A percentile compares a stretch with the other conserved stretches of the same genome.
These are phyloP conservation scores for Solanum phureja DNA, from an alignment of 257 asterid genomes.

Conservation along the genomic window DNA sequence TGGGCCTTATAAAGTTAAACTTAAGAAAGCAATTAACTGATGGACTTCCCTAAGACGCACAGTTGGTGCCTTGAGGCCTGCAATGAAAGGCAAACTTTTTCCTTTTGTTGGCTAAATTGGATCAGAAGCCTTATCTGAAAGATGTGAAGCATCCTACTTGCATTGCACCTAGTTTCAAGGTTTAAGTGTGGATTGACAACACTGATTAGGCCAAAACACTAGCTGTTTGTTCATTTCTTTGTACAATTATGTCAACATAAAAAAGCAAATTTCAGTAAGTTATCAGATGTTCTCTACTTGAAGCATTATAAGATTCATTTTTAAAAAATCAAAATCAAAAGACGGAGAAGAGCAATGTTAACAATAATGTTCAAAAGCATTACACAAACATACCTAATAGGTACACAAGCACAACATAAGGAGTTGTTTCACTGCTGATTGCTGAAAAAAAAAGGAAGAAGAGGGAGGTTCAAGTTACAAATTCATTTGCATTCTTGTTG, in stretches of 20 bases:
- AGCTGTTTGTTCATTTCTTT: background rate
- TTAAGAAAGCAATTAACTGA: background rate
- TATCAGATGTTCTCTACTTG: background rate
- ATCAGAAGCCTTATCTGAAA: background rate
- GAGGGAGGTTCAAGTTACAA: background rate
- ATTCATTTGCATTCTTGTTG: background rate
- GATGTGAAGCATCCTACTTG: background rate
- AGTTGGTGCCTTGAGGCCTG: background rate
- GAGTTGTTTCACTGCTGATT: background rate
- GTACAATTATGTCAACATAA: background rate
- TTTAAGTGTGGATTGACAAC: background rate
- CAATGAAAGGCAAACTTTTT: background rate
- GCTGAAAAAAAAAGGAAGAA: background rate
- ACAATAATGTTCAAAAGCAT: background rate
- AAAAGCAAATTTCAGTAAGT: background rate
- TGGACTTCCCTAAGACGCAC: background rate
- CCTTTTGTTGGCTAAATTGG: background rate
- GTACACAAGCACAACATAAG: background rate
- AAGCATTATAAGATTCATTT: background rate
- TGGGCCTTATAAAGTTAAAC: background rate
- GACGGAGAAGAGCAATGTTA: background rate
- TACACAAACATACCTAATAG: background rate
- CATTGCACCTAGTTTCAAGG: background rate
- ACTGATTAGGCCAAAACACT: background rate
- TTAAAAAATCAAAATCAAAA: background rate